These are phyloP conservation scores for Tulasnella sp. DNA, from an alignment of 768 basidiomycete genomes.

Conservation along the genomic window DNA sequence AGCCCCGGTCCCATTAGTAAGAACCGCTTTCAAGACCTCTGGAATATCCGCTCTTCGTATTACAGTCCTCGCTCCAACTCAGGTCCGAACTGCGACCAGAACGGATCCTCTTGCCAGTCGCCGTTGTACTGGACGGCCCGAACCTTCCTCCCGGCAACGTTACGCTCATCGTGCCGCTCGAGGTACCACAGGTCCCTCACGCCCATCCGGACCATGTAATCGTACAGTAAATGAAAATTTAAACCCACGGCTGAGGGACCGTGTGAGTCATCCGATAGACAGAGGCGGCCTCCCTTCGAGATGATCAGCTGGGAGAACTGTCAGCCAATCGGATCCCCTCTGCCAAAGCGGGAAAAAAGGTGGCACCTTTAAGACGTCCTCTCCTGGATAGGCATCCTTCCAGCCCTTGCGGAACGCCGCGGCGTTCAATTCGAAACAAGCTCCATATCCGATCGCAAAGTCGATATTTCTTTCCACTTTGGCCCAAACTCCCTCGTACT, in stretches of 20 bases:
- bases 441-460: conserved; percentile 74
- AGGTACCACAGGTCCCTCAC: conserved; percentile 48
- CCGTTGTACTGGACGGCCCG: conserved; percentile 29
- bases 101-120: conserved; percentile 17
- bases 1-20: background rate
- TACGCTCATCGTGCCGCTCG: conserved; percentile 21
- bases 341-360: conserved; percentile 28
- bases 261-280: conserved; percentile 94
- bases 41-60: background rate
- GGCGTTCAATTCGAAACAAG: conserved; percentile 88
- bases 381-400: conserved; percentile 75
- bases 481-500: conserved; percentile 56
- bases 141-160: conserved; percentile 28
- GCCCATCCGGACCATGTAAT: conserved; percentile 60
- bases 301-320: conserved; percentile 56
- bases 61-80: background rate
- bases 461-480: conserved; percentile 71
- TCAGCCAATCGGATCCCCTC: background rate
- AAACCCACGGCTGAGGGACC: conserved; percentile 82
- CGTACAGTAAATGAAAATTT: conserved; percentile 65
- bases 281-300: conserved; percentile 64
- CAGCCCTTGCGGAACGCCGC: conserved; percentile 92
- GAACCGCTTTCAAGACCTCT: background rate
- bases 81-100: conserved; percentile 1
- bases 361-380: conserved; percentile 69